Evolutionary conservation across 257 asterid genomes (phyloP).

Genomic region (Penstemon eatonii): DNA sequence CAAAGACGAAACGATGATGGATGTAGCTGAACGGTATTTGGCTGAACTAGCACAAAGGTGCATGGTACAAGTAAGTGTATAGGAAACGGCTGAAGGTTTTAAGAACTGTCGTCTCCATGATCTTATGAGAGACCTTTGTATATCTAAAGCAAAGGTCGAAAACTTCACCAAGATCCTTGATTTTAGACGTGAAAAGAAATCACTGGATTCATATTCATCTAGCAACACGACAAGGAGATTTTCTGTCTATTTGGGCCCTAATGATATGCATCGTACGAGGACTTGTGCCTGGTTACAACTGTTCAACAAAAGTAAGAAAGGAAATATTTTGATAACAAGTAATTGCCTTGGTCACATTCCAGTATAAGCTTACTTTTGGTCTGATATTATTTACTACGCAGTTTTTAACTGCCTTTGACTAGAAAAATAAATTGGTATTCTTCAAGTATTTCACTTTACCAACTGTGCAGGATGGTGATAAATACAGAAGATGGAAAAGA

Average conservation of each 20-base stretch:
- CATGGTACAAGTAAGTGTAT: constrained; percentile 42
- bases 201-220: constrained; percentile 16
- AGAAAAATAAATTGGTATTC: constrained; percentile 7
- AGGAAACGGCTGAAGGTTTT: constrained; percentile 43
- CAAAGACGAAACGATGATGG: constrained; percentile 45
- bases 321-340: too few species aligned
- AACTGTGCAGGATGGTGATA: constrained; percentile 63
- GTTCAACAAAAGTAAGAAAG: not conserved
- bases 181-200: constrained; percentile 23
- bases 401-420: too few species aligned
- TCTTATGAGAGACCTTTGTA: constrained; percentile 46
- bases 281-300: not conserved
- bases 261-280: not conserved
- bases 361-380: not conserved
- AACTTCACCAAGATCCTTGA: constrained; percentile 37
- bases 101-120: constrained; percentile 42
- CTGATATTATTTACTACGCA: not conserved
- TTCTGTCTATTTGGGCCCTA: constrained; percentile 33
- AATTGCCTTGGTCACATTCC: not conserved
- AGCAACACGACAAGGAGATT: constrained; percentile 23
- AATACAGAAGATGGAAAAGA: constrained; percentile 72
- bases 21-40: constrained; percentile 39
- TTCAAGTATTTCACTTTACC: constrained; percentile 27
- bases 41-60: constrained; percentile 43
- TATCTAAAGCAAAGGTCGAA: constrained; percentile 35